A percentile compares a stretch with the other conserved stretches of the same genome.
phyloP scores from a whole-genome alignment of 345 rosid genomes.

The Toxicodendron radicans region DNA sequence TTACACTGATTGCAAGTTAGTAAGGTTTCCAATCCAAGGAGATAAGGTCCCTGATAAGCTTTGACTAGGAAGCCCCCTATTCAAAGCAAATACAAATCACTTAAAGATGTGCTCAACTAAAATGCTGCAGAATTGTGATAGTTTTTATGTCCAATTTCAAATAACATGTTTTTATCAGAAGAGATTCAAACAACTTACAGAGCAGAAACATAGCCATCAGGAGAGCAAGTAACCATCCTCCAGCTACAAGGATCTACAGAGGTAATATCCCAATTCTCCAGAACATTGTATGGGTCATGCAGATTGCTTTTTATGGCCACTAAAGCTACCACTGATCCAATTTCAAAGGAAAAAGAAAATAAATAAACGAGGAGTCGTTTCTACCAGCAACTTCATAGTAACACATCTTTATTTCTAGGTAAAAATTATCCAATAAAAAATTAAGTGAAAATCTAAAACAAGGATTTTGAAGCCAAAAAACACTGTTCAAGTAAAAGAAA shows the following conservation, averaged over 20 bases:
- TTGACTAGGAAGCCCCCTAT: slow-evolving; percentile 96
- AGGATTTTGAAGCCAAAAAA: slow-evolving; percentile 17
- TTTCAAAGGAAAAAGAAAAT: slow-evolving; percentile 22
- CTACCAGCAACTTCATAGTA: not conserved
- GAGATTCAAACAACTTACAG: slow-evolving; percentile 57
- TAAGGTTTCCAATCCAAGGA: slow-evolving; percentile 82
- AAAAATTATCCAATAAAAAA: not conserved
- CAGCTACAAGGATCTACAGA: slow-evolving; percentile 99
- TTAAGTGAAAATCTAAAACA: not conserved
- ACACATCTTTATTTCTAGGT: not conserved
- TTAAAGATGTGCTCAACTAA: not conserved
- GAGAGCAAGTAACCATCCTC: slow-evolving; percentile 93
- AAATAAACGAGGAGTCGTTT: not conserved
- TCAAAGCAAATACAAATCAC: slow-evolving; percentile 15
- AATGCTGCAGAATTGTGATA: not conserved
- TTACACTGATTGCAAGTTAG: slow-evolving; percentile 84
- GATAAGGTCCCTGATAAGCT: slow-evolving; percentile 91
- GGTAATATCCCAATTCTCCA: slow-evolving; percentile 94
- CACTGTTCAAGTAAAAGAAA: not conserved
- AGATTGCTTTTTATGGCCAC: slow-evolving; percentile 74
- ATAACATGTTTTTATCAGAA: not conserved
- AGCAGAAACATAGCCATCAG: slow-evolving; percentile 80
- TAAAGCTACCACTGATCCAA: slow-evolving; percentile 87
- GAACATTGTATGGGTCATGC: slow-evolving; percentile 85
- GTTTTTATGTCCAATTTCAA: slow-evolving; percentile 2